Conservation (phyloP, 129 eudicot genomes). For the Ambrosia artemisiifolia region DNA sequence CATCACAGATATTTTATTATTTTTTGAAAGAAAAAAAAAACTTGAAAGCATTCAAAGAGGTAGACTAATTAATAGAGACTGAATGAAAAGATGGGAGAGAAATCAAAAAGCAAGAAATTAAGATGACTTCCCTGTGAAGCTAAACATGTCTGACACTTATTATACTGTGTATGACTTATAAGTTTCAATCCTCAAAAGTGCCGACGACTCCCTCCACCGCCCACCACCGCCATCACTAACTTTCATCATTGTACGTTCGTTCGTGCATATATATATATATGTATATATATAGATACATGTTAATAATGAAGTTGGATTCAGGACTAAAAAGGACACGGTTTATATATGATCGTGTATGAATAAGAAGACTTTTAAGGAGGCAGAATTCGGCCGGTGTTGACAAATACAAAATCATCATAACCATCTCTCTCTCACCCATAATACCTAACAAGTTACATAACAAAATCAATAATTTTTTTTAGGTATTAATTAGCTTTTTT, state of each 20-base stretch:
- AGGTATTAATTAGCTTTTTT: too few species aligned
- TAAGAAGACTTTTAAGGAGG: conserved; percentile 22
- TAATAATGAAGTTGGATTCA: conserved; percentile 2
- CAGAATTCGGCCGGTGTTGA: conserved; percentile 24
- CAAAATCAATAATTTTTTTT: not conserved
- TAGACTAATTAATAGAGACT: not conserved
- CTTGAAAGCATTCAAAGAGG: not conserved
- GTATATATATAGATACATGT: not conserved
- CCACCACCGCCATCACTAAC: conserved; percentile 23
- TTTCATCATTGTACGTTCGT: conserved; percentile 25
- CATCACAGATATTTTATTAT: too few species aligned
- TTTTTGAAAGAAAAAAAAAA: too few species aligned
- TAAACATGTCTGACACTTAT: conserved; percentile 28
- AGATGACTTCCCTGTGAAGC: conserved; percentile 34
- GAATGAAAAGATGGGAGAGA: not conserved
- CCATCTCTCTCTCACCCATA: not conserved
- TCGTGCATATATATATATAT: not conserved
- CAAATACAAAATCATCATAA: not conserved
- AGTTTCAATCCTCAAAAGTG: conserved; percentile 12
- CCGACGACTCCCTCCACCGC: conserved; percentile 29
- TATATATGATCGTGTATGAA: conserved; percentile 17
- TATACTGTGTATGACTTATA: not conserved
- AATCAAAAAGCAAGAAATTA: not conserved
- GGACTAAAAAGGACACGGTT: not conserved
- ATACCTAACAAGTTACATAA: not conserved